Percentiles rank a stretch among this genome's conserved stretches.
phyloP scores from a whole-genome alignment of 1,139 yeast species.

The Nematodospora anomalae region DNA sequence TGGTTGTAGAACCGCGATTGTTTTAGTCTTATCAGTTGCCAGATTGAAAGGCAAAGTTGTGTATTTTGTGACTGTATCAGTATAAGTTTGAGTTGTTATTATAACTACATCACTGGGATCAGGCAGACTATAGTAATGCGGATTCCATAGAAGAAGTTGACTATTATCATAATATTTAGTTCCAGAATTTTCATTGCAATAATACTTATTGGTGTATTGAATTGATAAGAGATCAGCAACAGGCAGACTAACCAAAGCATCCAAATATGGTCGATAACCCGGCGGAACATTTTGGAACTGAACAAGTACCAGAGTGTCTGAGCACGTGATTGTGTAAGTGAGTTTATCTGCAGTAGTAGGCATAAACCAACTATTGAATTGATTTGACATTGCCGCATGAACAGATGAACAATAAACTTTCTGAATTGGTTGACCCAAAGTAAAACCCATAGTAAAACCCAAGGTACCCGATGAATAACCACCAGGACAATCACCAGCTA shows the following conservation, averaged over 20 bases:
- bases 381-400: constrained; percentile 19
- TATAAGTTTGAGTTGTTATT: constrained; percentile 22
- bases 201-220: constrained; percentile 10
- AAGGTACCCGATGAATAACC: constrained; percentile 24
- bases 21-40: constrained; percentile 17
- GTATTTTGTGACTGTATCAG: constrained; percentile 20
- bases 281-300: constrained; percentile 26
- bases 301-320: constrained; percentile 13
- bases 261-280: constrained; percentile 31
- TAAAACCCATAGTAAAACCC: constrained; percentile 19
- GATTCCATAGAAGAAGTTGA: constrained; percentile 6
- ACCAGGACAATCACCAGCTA: constrained; percentile 17
- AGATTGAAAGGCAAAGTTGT: constrained; percentile 20
- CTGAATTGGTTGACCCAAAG: constrained; percentile 1
- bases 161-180: background rate
- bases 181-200: constrained; percentile 8
- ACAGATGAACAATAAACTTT: constrained; percentile 22
- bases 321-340: constrained; percentile 17
- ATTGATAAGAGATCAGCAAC: background rate
- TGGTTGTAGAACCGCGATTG: constrained; percentile 20
- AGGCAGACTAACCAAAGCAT: constrained; percentile 8
- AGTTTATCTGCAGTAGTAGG: constrained; percentile 11
- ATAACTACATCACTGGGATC: constrained; percentile 19
- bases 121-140: constrained; percentile 14
- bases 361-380: constrained; percentile 20